phyloP scores from a whole-genome alignment of 164 flowering plant species.

The Nelumbo lutea region DNA sequence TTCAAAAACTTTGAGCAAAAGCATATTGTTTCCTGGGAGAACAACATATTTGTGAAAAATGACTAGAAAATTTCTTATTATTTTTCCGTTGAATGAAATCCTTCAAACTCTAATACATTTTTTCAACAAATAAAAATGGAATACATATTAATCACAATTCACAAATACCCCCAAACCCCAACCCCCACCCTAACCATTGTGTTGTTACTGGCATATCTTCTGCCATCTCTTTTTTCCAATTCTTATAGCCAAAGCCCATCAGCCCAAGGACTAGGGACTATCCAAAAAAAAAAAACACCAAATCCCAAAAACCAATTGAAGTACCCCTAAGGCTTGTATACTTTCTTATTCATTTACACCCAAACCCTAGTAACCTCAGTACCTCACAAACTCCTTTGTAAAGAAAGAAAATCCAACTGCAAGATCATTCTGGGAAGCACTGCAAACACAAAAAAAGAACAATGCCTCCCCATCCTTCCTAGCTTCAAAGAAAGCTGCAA shows the following conservation, averaged over 20 bases:
- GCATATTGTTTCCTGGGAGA: not conserved
- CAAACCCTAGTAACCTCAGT: not conserved
- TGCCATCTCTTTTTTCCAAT: not conserved
- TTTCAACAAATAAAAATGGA: constrained; percentile 2
- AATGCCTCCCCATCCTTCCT: constrained; percentile 13
- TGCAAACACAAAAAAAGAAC: constrained; percentile 22
- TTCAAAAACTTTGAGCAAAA: not conserved
- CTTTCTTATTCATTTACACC: not conserved
- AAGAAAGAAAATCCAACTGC: not conserved
- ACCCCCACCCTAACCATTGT: too few relatives aligned
- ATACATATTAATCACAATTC: not conserved
- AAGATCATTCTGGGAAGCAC: constrained; percentile 15
- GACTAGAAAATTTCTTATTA: not conserved
- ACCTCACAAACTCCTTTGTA: not conserved
- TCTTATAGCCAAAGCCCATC: too few relatives aligned
- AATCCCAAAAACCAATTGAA: too few relatives aligned
- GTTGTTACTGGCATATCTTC: not conserved
- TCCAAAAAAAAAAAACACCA: too few relatives aligned
- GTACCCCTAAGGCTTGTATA: not conserved
- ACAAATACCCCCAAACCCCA: constrained; percentile 1
- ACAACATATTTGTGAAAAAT: not conserved
- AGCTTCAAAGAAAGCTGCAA: not conserved
- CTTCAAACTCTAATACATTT: constrained; percentile 15
- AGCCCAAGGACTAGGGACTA: too few relatives aligned
- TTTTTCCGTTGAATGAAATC: constrained; percentile 11